phyloP scores from a whole-genome alignment of 768 basidiomycete species.

The Lentinula sp. region DNA sequence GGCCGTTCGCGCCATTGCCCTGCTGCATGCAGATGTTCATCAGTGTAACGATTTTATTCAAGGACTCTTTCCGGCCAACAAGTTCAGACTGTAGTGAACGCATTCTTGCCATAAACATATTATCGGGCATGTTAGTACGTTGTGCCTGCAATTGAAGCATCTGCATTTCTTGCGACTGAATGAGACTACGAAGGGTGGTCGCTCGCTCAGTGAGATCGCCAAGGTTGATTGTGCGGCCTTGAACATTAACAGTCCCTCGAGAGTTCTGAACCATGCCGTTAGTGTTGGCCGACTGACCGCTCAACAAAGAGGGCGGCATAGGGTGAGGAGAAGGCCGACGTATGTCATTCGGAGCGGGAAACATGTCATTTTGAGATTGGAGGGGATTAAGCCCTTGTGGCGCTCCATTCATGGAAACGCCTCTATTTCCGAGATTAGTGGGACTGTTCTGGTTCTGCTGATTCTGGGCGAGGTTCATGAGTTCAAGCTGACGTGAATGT shows the following conservation, averaged over 20 bases:
- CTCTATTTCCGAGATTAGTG: constrained; percentile 28
- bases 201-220: constrained; percentile 13
- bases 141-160: constrained; percentile 15
- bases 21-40: constrained; percentile 17
- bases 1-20: constrained; percentile 12
- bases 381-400: background rate
- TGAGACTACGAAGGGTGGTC: constrained; percentile 10
- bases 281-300: constrained; percentile 13
- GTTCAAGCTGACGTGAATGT: constrained; percentile 37
- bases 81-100: constrained; percentile 19
- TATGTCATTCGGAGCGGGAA: constrained; percentile 40
- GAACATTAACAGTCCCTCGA: constrained; percentile 1
- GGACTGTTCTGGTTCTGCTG: constrained; percentile 38
- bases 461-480: constrained; percentile 39
- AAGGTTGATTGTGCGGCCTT: constrained; percentile 17
- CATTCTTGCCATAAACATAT: constrained; percentile 16
- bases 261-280: constrained; percentile 1
- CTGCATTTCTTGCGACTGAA: constrained; percentile 12
- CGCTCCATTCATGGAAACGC: background rate
- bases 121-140: constrained; percentile 16
- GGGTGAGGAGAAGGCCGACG: constrained; percentile 46
- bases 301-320: constrained; percentile 6
- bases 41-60: constrained; percentile 27
- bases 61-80: constrained; percentile 30
- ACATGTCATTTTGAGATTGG: constrained; percentile 32